Evolutionary conservation across 2,329 filamentous ascomycete genomes (phyloP), one percentile per base, ranked within the genome.

Genomic region (Scopulariopsis brevicaulis): DNA sequence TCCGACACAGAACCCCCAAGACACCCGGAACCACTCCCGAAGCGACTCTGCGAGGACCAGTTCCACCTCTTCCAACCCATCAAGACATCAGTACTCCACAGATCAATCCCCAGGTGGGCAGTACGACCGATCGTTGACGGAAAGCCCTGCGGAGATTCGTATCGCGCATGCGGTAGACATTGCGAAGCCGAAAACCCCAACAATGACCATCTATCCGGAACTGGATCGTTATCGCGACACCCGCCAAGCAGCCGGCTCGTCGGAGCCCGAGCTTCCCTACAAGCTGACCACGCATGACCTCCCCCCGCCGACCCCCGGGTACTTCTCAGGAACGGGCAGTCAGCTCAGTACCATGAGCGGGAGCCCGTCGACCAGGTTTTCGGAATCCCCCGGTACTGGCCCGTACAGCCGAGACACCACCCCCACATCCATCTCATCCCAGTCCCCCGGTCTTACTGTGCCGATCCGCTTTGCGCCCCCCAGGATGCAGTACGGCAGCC

Each of bases 361-460:
- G 25, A 90, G 86, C 59, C 86, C 87, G 43, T 91, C 87, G 4
- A 90, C 88, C 1, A 77, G 85, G 60, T 90, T 87, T 65, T 89
- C 86, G 1, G 87, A 84, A 58, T 91, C 88, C 0, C 83, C 83
- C 1, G 81, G 82, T 1, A 83, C 86, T 12, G 82, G 85, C 2
- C 73, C 83, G 5, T 91, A 90, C 69, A 91, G 87, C 66, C 80
- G 87, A 61, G 86, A 88, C 60, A 90, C 87, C 1, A 91, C 88
- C 3, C 88, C 88, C 7, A 90, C 87, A 4, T 91, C 88, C 11
- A 84, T 88, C 62, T 87, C 85, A 8, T 91, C 88, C 1, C 85
- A 87, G 64, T 91, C 87, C 18, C 86, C 88, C 3, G 79, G 82
- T 3, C 69, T 86, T 4, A 70, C 82, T 67, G 77, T 65, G 60